These are phyloP conservation scores for Phytophthora chlamydospora DNA, from an alignment of 352 stramenopile genomes.

Conservation along the genomic window DNA sequence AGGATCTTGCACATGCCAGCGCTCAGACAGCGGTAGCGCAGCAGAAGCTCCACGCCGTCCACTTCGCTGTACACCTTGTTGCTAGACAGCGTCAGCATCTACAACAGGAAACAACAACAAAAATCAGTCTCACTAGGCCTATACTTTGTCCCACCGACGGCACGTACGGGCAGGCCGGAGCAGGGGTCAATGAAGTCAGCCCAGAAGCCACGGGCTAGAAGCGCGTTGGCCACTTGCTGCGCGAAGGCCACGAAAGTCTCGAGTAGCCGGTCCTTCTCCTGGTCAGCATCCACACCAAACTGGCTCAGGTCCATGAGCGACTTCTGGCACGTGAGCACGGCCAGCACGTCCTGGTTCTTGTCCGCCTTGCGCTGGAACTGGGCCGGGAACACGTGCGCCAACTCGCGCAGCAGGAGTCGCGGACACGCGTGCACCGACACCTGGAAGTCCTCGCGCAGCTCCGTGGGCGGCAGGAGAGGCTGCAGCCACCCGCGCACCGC, in stretches of 20 bases:
- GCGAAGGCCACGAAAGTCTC: conserved; percentile 96
- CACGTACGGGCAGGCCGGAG: conserved; percentile 91
- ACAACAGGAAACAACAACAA: neutral
- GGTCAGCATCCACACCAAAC: conserved; percentile 92
- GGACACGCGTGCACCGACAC: conserved; percentile 83
- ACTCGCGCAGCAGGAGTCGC: conserved; percentile 73
- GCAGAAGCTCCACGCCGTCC: conserved; percentile 92
- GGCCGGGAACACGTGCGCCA: conserved; percentile 81
- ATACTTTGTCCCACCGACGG: neutral
- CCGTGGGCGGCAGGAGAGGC: conserved; percentile 57
- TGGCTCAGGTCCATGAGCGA: conserved; percentile 95
- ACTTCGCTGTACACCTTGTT: conserved; percentile 97
- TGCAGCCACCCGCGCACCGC: conserved; percentile 32
- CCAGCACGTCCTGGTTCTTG: conserved; percentile 62
- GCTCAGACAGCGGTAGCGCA: conserved; percentile 83
- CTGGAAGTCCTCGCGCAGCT: conserved; percentile 72
- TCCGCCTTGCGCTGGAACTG: conserved; percentile 48
- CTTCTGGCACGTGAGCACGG: conserved; percentile 94
- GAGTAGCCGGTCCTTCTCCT: conserved; percentile 96
- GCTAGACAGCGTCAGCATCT: conserved; percentile 92
- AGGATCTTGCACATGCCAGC: conserved; percentile 97
- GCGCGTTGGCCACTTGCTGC: conserved; percentile 77
- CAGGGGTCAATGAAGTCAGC: conserved; percentile 98
- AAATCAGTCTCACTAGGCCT: neutral
- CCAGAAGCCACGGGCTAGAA: conserved; percentile 90